Percentiles rank a stretch among this genome's conserved stretches.
Conservation (phyloP, 495 filamentous ascomycete species). For the Bombardia bombarda region DNA sequence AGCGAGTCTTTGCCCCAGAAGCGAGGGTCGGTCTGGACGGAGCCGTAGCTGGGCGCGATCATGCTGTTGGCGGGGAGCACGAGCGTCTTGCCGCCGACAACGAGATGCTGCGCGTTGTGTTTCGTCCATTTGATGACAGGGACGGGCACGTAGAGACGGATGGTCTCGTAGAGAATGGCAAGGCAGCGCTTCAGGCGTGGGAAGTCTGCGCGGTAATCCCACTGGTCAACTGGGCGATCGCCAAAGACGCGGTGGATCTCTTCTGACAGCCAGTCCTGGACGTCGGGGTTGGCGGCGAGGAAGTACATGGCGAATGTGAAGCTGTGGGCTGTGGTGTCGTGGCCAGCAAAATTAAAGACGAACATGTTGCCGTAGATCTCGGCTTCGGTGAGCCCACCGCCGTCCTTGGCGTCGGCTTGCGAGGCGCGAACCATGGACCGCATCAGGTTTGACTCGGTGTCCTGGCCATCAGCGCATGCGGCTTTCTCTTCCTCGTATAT, state of each 20-base stretch:
- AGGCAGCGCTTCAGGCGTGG: constrained; percentile 34
- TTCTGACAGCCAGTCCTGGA: constrained; percentile 32
- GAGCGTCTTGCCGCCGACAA: constrained; percentile 8
- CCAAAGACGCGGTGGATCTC: constrained; percentile 16
- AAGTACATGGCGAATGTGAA: constrained; percentile 41
- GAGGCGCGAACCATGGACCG: constrained; percentile 12
- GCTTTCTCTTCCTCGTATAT: constrained; percentile 17
- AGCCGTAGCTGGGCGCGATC: constrained; percentile 6
- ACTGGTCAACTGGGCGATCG: constrained; percentile 18
- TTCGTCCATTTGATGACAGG: constrained; percentile 31
- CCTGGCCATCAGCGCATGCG: not conserved
- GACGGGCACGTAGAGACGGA: constrained; percentile 44
- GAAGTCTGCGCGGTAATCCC: constrained; percentile 35
- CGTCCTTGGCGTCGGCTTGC: constrained; percentile 3
- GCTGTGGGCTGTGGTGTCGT: constrained; percentile 47
- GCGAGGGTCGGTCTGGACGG: constrained; percentile 16
- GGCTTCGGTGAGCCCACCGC: constrained; percentile 11
- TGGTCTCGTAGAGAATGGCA: constrained; percentile 43
- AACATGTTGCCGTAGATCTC: constrained; percentile 50
- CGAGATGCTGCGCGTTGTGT: constrained; percentile 12
- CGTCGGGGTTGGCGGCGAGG: constrained; percentile 38
- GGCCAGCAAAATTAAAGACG: constrained; percentile 46
- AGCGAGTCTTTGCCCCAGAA: constrained; percentile 24
- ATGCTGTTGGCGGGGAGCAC: constrained; percentile 14
- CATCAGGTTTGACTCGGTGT: constrained; percentile 5